phyloP scores from a whole-genome alignment of 192 early-diverging fungal genomes.

The Mortierella antarctica region DNA sequence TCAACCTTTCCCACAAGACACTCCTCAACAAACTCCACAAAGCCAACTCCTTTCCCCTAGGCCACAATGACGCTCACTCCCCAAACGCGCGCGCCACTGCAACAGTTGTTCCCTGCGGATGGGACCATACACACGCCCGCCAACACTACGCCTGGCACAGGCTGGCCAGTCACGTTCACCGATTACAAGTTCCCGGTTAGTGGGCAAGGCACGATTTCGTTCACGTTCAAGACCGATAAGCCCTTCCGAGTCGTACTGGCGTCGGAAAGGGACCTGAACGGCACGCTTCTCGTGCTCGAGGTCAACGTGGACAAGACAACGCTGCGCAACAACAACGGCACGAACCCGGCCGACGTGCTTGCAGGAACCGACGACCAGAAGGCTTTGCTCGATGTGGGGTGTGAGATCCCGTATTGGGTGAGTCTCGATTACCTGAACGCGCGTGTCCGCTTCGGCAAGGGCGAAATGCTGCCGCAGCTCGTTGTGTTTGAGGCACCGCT shows the following conservation, averaged over 20 bases:
- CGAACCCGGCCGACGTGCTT: not conserved
- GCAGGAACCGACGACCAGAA: not conserved
- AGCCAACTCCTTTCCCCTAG: no score
- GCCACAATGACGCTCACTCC: no score
- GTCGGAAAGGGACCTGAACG: not conserved
- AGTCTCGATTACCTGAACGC: not conserved
- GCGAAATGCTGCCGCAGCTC: not conserved
- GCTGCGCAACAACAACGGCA: not conserved
- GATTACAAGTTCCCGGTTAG: not conserved
- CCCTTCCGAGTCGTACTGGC: not conserved
- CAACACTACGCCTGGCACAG: no score
- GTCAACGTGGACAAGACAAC: not conserved
- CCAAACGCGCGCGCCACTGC: no score
- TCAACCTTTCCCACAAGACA: no score
- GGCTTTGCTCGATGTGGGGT: not conserved
- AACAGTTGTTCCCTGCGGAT: no score
- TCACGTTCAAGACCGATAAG: not conserved
- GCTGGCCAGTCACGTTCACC: not conserved
- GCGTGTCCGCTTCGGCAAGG: not conserved
- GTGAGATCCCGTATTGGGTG: not conserved
- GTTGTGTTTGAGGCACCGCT: no score
- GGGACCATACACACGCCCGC: no score
- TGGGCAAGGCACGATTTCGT: not conserved
- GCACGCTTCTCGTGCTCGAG: not conserved
- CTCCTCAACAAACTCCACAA: no score